Evolutionary conservation across 139 green algal genomes (phyloP), one percentile per base, ranked within the genome.

Genomic region (Tetradesmus lagerheimii): DNA sequence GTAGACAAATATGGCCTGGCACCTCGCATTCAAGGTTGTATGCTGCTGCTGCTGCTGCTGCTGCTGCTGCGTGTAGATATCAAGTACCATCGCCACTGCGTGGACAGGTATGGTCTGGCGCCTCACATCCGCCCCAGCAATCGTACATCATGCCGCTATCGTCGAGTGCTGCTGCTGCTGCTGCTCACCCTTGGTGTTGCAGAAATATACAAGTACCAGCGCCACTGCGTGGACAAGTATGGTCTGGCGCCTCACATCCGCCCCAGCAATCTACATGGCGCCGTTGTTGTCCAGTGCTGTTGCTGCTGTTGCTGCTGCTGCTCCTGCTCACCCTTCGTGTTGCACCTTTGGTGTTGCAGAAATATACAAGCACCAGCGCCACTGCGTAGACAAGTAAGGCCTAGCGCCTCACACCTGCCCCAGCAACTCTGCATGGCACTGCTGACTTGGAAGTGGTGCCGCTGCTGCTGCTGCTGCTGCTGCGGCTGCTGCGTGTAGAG

Each of bases 161-260:
- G 50, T 66, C 14, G 15, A 12, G 14, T 57, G 45, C 1, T 57
- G 0, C 45, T 57, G 45, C 45, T 57, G 45, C 45, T 57, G 45
- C 1, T 57, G 45, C 45, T n/a, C n/a, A n/a, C n/a, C n/a, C n/a
- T n/a, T n/a, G n/a, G n/a, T n/a, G n/a, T n/a, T n/a, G n/a, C n/a
- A 62, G 84, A 89, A 39, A 89, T 89, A 39, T 11, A 45, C 38
- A 27, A 66, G 23, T 89, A 89, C 67, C 66, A 47, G 38, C 66
- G 74, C 27, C 67, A 82, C 67, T 87, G 82, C 18, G 82, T 78
- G 1, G 45, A 76, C 47, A 86, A 86, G 45, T 86, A 86, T 0
- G n/a, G 31, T 4, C 45, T 86, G 53, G 31, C 16, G 57, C 53
- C 53, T 0, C 53, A 87, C 45, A 53, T 87, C 35, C 39, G 38